Evolutionary conservation across 1,284 basidiomycete genomes (phyloP).

Genomic region (Dichomitus squalens): DNA sequence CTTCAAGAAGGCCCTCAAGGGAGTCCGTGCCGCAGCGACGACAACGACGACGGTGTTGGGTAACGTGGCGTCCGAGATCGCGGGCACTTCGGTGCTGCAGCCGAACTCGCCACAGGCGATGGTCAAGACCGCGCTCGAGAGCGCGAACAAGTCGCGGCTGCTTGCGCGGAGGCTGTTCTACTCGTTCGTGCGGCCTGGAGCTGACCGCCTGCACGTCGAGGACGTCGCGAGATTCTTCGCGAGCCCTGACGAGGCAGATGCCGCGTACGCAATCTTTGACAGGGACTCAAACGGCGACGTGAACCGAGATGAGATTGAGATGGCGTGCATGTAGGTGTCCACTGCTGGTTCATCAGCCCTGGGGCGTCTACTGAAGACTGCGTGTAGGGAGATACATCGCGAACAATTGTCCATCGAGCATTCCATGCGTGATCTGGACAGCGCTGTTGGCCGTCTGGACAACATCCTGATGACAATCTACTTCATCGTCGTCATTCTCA

Average conservation of each 20-base stretch:
- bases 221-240: constrained; percentile 81
- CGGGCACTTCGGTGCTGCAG: constrained; percentile 79
- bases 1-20: constrained; percentile 74
- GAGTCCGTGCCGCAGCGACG: constrained; percentile 73
- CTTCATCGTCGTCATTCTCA: constrained; percentile 67
- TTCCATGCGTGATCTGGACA: constrained; percentile 91
- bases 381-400: constrained; percentile 72
- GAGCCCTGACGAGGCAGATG: constrained; percentile 64
- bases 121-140: constrained; percentile 79
- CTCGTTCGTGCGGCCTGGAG: constrained; percentile 74
- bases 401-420: constrained; percentile 85
- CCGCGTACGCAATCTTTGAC: constrained; percentile 79
- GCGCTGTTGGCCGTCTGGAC: constrained; percentile 81
- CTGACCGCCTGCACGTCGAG: constrained; percentile 61
- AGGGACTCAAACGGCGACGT: constrained; percentile 83
- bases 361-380: not conserved
- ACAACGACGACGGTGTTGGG: constrained; percentile 83
- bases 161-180: constrained; percentile 87
- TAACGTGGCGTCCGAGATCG: constrained; percentile 74
- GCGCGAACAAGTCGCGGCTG: constrained; percentile 82
- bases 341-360: not conserved
- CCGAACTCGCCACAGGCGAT: constrained; percentile 87
- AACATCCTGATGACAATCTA: constrained; percentile 74
- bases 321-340: constrained; percentile 64
- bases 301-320: constrained; percentile 75